Conservation (phyloP, 306 rosid genomes). For the Sindora glabra region DNA sequence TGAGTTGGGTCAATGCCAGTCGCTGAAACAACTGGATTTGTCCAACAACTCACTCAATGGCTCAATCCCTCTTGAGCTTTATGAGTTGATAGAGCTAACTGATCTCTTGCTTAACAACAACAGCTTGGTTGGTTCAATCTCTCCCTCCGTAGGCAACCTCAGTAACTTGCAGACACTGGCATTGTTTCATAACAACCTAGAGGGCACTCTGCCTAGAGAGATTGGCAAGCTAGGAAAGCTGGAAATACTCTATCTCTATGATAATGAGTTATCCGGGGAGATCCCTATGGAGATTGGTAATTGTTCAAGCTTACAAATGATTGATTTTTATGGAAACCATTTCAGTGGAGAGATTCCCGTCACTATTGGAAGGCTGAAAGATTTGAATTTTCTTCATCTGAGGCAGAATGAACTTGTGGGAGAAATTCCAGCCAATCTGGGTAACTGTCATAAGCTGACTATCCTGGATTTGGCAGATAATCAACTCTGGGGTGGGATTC, state of each 20-base stretch:
- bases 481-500: constrained; percentile 62
- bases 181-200: constrained; percentile 66
- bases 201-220: constrained; percentile 67
- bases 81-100: constrained; percentile 42
- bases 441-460: constrained; percentile 59
- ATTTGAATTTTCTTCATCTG: constrained; percentile 73
- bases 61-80: constrained; percentile 62
- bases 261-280: constrained; percentile 59
- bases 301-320: constrained; percentile 72
- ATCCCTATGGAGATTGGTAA: constrained; percentile 84
- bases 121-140: constrained; percentile 68
- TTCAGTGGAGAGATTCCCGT: constrained; percentile 66
- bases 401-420: constrained; percentile 85
- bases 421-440: constrained; percentile 72
- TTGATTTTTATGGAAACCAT: constrained; percentile 76
- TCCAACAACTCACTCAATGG: constrained; percentile 77
- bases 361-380: constrained; percentile 67
- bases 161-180: constrained; percentile 49
- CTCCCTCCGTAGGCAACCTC: constrained; percentile 68
- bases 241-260: constrained; percentile 72
- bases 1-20: constrained; percentile 52
- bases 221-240: constrained; percentile 79
- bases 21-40: constrained; percentile 74
- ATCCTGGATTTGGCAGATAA: constrained; percentile 83
- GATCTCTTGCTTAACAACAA: constrained; percentile 84